Evolutionary conservation across 805 yeast genomes (phyloP), one percentile per base, ranked within the genome.

Genomic region (Pichia exigua): DNA sequence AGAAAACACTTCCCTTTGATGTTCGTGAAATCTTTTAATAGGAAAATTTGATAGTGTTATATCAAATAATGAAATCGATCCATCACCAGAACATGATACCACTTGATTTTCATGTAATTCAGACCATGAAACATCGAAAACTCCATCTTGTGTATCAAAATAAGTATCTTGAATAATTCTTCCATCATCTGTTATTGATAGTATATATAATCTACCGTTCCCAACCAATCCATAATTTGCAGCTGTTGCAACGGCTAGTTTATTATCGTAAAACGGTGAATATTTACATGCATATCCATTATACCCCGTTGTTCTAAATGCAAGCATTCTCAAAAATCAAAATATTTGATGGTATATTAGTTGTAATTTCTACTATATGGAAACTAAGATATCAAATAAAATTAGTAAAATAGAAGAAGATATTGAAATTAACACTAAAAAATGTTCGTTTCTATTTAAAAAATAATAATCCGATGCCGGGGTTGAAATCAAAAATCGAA

Each of bases 181-280:
- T 0, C 98, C 98, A 54, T 73, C 70, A 22, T 81, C 78, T 48
- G 76, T 78, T 45, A 92, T 86, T 46, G 81, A 81, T 24, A 92
- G 70, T 1, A 92, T 73, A 58, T 73, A 83, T 28, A 92, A 71
- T 58, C 87, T 77, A 7, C 99, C 99, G 66, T 92, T 92, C 2
- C 99, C 99, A 3, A 90, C 96, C 5, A 92, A 72, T 1, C 98
- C 98, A 66, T 82, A 92, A 70, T 92, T 94, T 27, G 97, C 89
- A 1, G 96, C 84, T 0, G 95, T 76, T 0, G 96, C 95, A 32
- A 89, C 92, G 0, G 96, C 97, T 22, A 92, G 62, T 61, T 87
- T 86, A 69, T 86, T 87, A 67, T 92, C 98, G 60, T 81, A 87
- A 61, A 82, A 92, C 1, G 98, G 97, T 0, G 97, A 89, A 71